These are phyloP conservation scores for Aspergillus avenaceus DNA, from an alignment of 495 filamentous ascomycete genomes.

Conservation along the genomic window DNA sequence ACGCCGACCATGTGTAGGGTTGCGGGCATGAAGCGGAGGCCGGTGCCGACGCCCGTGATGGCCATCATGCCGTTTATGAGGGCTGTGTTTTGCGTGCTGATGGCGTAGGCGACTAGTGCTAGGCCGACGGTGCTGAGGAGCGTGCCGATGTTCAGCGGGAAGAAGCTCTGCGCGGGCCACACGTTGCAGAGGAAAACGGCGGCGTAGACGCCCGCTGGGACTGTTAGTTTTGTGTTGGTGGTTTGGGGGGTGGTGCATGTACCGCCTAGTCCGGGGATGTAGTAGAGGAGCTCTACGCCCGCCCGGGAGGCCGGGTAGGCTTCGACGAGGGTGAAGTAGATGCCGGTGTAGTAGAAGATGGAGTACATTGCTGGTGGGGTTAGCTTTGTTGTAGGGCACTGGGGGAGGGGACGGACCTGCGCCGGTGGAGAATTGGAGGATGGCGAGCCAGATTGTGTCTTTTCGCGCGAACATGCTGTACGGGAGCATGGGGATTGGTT, in stretches of 20 bases:
- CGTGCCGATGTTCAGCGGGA: slow-evolving; percentile 45
- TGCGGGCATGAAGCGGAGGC: slow-evolving; percentile 43
- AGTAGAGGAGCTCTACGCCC: slow-evolving; percentile 49
- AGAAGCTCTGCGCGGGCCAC: slow-evolving; percentile 53
- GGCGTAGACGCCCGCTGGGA: slow-evolving; percentile 45
- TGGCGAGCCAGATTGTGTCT: slow-evolving; percentile 50
- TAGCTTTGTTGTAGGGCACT: background rate
- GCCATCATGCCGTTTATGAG: slow-evolving; percentile 58
- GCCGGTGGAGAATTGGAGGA: slow-evolving; percentile 50
- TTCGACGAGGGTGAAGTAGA: slow-evolving; percentile 56
- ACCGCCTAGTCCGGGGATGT: slow-evolving; percentile 40
- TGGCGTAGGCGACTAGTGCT: slow-evolving; percentile 43
- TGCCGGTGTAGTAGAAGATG: slow-evolving; percentile 57
- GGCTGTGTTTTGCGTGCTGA: slow-evolving; percentile 28
- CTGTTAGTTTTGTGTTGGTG: background rate
- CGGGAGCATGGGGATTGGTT: slow-evolving; percentile 54
- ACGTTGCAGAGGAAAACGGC: slow-evolving; percentile 52
- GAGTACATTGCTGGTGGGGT: slow-evolving; percentile 33
- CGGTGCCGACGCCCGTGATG: slow-evolving; percentile 53
- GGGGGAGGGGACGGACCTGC: slow-evolving; percentile 25
- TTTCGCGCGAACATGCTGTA: slow-evolving; percentile 44
- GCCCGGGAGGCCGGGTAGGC: slow-evolving; percentile 40
- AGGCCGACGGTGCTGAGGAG: slow-evolving; percentile 44
- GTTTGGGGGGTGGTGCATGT: background rate
- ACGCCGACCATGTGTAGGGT: slow-evolving; percentile 51